Percentiles rank a stretch among this genome's conserved stretches.
Conservation (phyloP, 2,329 filamentous ascomycete genomes). For the Aspergillus hiratsukae region DNA sequence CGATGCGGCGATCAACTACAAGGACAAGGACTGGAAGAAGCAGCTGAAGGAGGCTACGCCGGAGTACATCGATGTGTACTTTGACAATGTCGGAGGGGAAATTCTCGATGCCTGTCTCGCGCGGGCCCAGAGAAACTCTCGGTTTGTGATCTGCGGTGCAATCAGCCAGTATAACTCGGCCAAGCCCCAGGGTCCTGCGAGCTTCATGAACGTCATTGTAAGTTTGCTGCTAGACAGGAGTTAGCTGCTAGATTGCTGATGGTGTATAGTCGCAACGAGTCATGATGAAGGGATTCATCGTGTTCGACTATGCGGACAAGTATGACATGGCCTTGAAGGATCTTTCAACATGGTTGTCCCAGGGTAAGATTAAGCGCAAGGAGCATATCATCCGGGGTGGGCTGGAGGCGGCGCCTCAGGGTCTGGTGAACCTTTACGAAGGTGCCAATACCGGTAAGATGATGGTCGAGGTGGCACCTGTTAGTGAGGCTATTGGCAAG, state of each 20-base stretch:
- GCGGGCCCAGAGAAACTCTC: slow-evolving; percentile 58
- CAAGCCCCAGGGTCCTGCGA: slow-evolving; percentile 53
- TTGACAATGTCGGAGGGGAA: slow-evolving; percentile 70
- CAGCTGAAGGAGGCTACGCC: slow-evolving; percentile 58
- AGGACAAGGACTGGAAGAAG: slow-evolving; percentile 56
- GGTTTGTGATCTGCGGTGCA: slow-evolving; percentile 67
- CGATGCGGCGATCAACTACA: slow-evolving; percentile 66
- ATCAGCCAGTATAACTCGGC: slow-evolving; percentile 66
- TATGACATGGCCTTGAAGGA: slow-evolving; percentile 57
- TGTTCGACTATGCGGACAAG: slow-evolving; percentile 61
- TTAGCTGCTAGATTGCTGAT: slow-evolving; percentile 10
- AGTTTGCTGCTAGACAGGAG: slow-evolving; percentile 12
- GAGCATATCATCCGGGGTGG: slow-evolving; percentile 70
- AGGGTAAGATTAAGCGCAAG: slow-evolving; percentile 68
- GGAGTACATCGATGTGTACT: slow-evolving; percentile 64
- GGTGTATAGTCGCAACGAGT: slow-evolving; percentile 29
- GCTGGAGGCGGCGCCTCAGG: slow-evolving; percentile 58
- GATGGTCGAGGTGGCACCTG: slow-evolving; percentile 41
- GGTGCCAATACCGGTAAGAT: slow-evolving; percentile 68
- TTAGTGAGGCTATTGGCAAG: slow-evolving; percentile 32
- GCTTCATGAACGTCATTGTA: slow-evolving; percentile 39
- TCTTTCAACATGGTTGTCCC: slow-evolving; percentile 62
- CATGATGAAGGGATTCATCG: slow-evolving; percentile 67
- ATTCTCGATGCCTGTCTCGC: slow-evolving; percentile 63
- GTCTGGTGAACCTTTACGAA: slow-evolving; percentile 60